Conservation (phyloP, 192 early-diverging fungal genomes). For the Backusella morwellensis region DNA sequence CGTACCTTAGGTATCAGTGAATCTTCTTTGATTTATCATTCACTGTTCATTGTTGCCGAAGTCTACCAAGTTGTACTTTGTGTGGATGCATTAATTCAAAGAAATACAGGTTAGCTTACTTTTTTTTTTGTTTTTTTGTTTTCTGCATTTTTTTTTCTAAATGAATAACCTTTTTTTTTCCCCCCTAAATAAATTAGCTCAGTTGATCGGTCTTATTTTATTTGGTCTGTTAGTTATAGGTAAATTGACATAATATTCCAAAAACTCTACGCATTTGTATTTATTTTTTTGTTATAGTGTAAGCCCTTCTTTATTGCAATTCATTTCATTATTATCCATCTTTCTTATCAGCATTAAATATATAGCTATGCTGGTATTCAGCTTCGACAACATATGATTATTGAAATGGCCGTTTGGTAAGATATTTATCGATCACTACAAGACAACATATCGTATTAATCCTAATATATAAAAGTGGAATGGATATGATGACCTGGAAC, state of each 20-base stretch:
- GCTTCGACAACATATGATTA: slow-evolving; percentile 38
- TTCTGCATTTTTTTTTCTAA: neutral
- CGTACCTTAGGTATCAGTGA: slow-evolving; percentile 30
- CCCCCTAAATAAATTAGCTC: slow-evolving; percentile 9
- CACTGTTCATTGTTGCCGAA: slow-evolving; percentile 35
- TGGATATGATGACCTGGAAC: slow-evolving; percentile 10
- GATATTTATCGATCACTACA: neutral
- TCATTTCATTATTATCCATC: neutral
- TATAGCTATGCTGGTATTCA: slow-evolving; percentile 40
- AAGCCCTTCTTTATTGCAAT: slow-evolving; percentile 1
- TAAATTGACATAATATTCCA: slow-evolving; percentile 9
- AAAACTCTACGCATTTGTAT: neutral
- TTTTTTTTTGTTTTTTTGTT: neutral
- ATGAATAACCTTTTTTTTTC: neutral
- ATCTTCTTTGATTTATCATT: slow-evolving; percentile 42
- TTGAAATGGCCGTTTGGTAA: slow-evolving; percentile 38
- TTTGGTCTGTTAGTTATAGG: slow-evolving; percentile 40
- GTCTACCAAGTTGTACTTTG: slow-evolving; percentile 36
- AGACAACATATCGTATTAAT: neutral
- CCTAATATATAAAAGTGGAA: slow-evolving; percentile 13
- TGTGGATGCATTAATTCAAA: slow-evolving; percentile 34
- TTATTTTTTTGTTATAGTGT: neutral
- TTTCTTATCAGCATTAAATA: neutral
- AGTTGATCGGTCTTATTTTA: slow-evolving; percentile 24
- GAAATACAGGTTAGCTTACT: slow-evolving; percentile 33